Evolutionary conservation across 2,329 filamentous ascomycete genomes (phyloP).

Genomic region (Stemphylium lycopersici): DNA sequence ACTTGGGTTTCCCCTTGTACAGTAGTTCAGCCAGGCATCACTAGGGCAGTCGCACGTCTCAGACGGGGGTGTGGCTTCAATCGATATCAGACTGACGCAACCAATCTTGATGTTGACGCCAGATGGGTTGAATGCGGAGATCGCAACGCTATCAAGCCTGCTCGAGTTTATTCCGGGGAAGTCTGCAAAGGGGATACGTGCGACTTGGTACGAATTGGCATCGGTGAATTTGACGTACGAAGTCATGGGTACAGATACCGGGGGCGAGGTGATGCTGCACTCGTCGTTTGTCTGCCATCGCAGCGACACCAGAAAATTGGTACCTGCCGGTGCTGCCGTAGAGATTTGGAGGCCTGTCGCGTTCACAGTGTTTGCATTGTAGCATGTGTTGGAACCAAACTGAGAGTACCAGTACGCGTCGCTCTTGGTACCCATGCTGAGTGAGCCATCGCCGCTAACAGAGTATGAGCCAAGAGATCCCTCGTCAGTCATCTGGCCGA

Average conservation of each 20-base stretch:
- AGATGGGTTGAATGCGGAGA: slow-evolving; percentile 4
- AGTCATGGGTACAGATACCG: slow-evolving; percentile 2
- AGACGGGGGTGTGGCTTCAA: not conserved
- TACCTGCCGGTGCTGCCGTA: slow-evolving; percentile 5
- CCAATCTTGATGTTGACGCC: slow-evolving; percentile 1
- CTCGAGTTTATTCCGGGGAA: slow-evolving; percentile 12
- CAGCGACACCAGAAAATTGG: slow-evolving; percentile 6
- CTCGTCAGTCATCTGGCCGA: slow-evolving; percentile 8
- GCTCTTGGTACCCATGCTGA: not conserved
- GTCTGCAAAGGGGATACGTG: slow-evolving; percentile 11
- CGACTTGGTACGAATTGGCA: slow-evolving; percentile 5
- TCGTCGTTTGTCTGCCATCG: slow-evolving; percentile 9
- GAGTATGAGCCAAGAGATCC: slow-evolving; percentile 9
- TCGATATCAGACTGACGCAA: slow-evolving; percentile 7
- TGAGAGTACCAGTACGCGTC: slow-evolving; percentile 11
- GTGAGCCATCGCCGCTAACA: slow-evolving; percentile 4
- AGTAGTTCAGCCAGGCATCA: slow-evolving; percentile 14
- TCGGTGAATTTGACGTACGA: slow-evolving; percentile 2
- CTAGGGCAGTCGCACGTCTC: slow-evolving; percentile 3
- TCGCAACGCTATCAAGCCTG: slow-evolving; percentile 9
- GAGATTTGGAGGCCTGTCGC: slow-evolving; percentile 10
- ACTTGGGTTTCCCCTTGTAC: not conserved
- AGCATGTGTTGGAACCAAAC: slow-evolving; percentile 3
- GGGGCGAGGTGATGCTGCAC: slow-evolving; percentile 3
- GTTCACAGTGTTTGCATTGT: slow-evolving; percentile 7